Base-by-base conservation (phyloP, 768 basidiomycete genomes). In the Asterophora lycoperdoides region DNA sequence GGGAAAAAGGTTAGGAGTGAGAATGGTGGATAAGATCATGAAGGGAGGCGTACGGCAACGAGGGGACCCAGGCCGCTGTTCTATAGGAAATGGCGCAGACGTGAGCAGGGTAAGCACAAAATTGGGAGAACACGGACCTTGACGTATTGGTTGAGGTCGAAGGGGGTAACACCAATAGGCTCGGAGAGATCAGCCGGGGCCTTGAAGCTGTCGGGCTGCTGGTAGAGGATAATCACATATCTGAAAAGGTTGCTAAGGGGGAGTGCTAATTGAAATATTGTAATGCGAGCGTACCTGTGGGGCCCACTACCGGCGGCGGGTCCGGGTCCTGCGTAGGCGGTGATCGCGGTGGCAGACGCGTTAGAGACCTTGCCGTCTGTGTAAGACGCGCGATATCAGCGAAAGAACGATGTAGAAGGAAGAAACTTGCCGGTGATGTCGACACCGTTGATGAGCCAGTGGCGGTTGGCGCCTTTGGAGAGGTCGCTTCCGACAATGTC, bases 371-470 rank as follows among this genome's bases (percentile, higher is more conserved):
- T 60, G 29, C 57, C 59, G 38, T 64, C 74, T 70, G 43, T 46
- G 46, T 42, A 41, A 23, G 26, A n/a, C n/a, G n/a, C n/a, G n/a
- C 1, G 35, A 19, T 9, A 18, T 26, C 29, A 36, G 30, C 26
- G 32, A 14, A 37, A 13, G 35, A 14, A 6, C 18, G 29, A 35
- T 6, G 40, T 6, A 29, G n/a, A 14, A 18, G 14, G 48, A 20
- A 33, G 8, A 20, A 34, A 10, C 58, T 26, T 54, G 80, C 81
- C 68, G 18, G 62, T 56, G 34, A 85, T 49, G 3, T 70, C 72
- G 14, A 78, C 86, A 18, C 75, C 71, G 63, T 90, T 89, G 52
- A 83, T 79, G 41, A 92, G 78, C 89, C 88, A 92, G 69, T 91
- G 90, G 46, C 86, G 77, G 42, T 80, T 88, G 55, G 83, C 80